These are phyloP conservation scores for Vararia minispora DNA, from an alignment of 768 basidiomycete genomes.

Conservation along the genomic window DNA sequence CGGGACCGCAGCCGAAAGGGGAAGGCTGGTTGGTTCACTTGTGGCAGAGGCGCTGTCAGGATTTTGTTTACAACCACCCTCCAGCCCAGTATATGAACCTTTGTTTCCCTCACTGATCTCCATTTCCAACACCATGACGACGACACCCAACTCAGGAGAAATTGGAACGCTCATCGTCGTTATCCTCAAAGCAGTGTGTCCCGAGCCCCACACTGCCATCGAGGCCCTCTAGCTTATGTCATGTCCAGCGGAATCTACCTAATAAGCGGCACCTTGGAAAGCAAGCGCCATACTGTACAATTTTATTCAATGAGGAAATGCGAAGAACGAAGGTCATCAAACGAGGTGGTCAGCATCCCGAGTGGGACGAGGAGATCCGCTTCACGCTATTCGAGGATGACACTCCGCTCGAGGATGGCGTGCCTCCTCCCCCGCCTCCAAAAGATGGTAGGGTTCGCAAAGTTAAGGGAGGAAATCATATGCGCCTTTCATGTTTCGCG, in stretches of 20 bases:
- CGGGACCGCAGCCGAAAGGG: not conserved
- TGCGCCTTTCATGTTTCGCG: conserved; percentile 84
- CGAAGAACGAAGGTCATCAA: conserved; percentile 88
- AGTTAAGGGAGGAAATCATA: conserved; percentile 61
- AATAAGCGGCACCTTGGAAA: conserved; percentile 92
- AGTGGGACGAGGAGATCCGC: conserved; percentile 97
- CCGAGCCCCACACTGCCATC: not conserved
- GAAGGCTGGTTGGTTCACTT: conserved; percentile 7
- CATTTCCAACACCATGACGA: conserved; percentile 32
- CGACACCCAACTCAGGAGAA: conserved; percentile 52
- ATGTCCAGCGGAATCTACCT: conserved; percentile 66
- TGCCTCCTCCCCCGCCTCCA: conserved; percentile 62
- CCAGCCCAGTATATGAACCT: no score
- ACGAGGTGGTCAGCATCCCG: conserved; percentile 95
- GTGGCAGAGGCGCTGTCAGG: no score
- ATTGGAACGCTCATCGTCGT: conserved; percentile 93
- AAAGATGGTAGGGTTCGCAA: conserved; percentile 35
- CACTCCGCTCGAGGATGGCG: conserved; percentile 26
- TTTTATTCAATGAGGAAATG: conserved; percentile 72
- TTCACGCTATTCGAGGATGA: conserved; percentile 80
- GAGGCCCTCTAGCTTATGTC: conserved; percentile 2
- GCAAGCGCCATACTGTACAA: conserved; percentile 91
- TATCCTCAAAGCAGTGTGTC: conserved; percentile 81
- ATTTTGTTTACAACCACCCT: no score
- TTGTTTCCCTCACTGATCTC: not conserved